Base-by-base conservation (phyloP, 352 stramenopile genomes). In the Phytophthora citrophthora region DNA sequence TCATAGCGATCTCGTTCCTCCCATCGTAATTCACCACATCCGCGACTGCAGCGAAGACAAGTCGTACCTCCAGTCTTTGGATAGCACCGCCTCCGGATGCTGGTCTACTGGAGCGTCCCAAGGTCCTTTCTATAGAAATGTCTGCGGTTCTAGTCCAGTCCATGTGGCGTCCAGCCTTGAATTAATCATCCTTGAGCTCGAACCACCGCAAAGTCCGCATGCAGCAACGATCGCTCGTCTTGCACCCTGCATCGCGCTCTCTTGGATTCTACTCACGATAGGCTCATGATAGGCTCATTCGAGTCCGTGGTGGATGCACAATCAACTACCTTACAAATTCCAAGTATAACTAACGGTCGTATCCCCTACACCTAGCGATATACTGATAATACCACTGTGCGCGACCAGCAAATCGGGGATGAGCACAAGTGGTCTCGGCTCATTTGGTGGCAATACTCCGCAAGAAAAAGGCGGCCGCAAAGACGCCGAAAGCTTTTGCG, bases 331-430 rank as follows among this genome's bases (percentile, higher is more conserved):
- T 1, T 41, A 41, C 13, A 41, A 20, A 41, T 20, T 1, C 9
- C 36, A 16, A 41, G n/a, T 41, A 16, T 40, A 16, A 40, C 15
- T 5, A 41, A 41, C 36, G 13, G 36, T 41, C 36, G 36, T 41
- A 41, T 41, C 36, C 13, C 13, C 34, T 41, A 20, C 13, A n/a
- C 36, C 36, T 41, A 41, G 13, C 13, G 36, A 41, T 18, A 20
- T 41, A 18, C 36, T 13, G 29, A 31, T 29, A 7, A 7, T 29
- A 4, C 26, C 26, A 29, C 18, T 26, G 16, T 39, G 27, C 46
- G 10, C 46, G 26, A 40, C 46, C 46, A 52, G 16, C 46, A 52
- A 52, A 51, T 48, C 15, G 41, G 16, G 9, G 12, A 47, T 47
- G 40, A 5, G 40, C 40, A 16, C 6, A 9, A 32, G 27, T 46